A percentile compares a stretch with the other conserved stretches of the same genome.
Evolutionary conservation across 345 rosid species (phyloP).

Genomic region (Bruguiera gymnorhiza): DNA sequence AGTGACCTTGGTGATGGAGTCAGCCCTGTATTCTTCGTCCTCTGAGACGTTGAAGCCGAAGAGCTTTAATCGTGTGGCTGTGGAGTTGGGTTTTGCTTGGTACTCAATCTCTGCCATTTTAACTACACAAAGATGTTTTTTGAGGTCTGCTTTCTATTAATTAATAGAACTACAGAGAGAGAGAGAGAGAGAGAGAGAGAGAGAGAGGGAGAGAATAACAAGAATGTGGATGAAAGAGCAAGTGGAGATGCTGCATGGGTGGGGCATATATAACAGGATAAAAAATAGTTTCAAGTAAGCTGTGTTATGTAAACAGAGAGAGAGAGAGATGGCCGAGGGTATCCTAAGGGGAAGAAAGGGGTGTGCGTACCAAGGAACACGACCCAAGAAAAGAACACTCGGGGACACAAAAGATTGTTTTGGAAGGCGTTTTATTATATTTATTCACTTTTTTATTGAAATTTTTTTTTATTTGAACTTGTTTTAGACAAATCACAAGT

Average conservation of each 20-base stretch:
- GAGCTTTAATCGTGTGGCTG: constrained; percentile 56
- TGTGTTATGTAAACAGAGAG: background rate
- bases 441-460: constrained; percentile 8
- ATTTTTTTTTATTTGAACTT: too few species aligned
- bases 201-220: background rate
- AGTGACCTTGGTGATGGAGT: background rate
- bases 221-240: constrained; percentile 4
- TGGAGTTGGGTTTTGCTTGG: constrained; percentile 32
- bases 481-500: too few species aligned
- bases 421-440: too few species aligned
- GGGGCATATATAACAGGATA: constrained; percentile 9
- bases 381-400: constrained; percentile 37
- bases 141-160: background rate
- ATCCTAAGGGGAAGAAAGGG: constrained; percentile 47
- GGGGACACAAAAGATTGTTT: constrained; percentile 35
- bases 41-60: constrained; percentile 79
- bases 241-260: constrained; percentile 31
- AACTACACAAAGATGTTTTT: background rate
- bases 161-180: too few species aligned
- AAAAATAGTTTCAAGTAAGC: constrained; percentile 12
- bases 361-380: constrained; percentile 35
- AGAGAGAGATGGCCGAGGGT: constrained; percentile 38
- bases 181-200: too few species aligned
- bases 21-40: constrained; percentile 33
- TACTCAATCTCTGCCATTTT: constrained; percentile 54